phyloP scores from a whole-genome alignment of 2,329 filamentous ascomycete species.

The Aspergillus ochraceoroseus region DNA sequence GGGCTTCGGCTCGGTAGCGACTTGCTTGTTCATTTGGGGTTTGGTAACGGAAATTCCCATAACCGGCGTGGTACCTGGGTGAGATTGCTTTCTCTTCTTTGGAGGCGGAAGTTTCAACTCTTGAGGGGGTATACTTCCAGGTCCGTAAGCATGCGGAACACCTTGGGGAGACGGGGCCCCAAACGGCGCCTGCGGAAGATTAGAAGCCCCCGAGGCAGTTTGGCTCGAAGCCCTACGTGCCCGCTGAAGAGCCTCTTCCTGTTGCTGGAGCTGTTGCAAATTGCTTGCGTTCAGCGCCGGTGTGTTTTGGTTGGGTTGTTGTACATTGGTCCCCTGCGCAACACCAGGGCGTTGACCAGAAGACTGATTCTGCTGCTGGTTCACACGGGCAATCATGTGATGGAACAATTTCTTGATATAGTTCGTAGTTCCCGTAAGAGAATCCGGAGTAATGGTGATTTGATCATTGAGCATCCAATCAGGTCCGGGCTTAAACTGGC shows the following conservation, averaged over 20 bases:
- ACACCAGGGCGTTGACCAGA: constrained; percentile 23
- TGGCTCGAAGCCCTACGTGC: constrained; percentile 39
- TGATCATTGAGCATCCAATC: constrained; percentile 44
- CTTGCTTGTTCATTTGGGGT: constrained; percentile 30
- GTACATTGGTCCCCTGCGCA: constrained; percentile 21
- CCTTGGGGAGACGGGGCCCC: constrained; percentile 53
- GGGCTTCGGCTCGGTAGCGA: constrained; percentile 35
- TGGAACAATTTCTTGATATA: constrained; percentile 43
- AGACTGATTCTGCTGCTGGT: constrained; percentile 29
- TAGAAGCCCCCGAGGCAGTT: constrained; percentile 46
- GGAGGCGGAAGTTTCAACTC: constrained; percentile 55
- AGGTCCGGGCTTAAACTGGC: constrained; percentile 41
- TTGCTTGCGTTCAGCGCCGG: constrained; percentile 44
- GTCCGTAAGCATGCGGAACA: constrained; percentile 53
- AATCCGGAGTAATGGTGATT: constrained; percentile 42
- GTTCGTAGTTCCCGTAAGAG: constrained; percentile 34
- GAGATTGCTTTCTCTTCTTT: constrained; percentile 55
- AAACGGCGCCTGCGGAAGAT: constrained; percentile 51
- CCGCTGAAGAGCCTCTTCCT: constrained; percentile 42
- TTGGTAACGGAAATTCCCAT: constrained; percentile 28
- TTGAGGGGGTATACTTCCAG: constrained; percentile 50
- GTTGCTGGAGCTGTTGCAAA: constrained; percentile 46
- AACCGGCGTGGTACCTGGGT: constrained; percentile 33
- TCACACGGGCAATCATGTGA: constrained; percentile 35
- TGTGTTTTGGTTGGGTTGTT: constrained; percentile 27